These are phyloP conservation scores for Nothophoma quercina DNA, from an alignment of 2,329 filamentous ascomycete genomes.

Conservation along the genomic window DNA sequence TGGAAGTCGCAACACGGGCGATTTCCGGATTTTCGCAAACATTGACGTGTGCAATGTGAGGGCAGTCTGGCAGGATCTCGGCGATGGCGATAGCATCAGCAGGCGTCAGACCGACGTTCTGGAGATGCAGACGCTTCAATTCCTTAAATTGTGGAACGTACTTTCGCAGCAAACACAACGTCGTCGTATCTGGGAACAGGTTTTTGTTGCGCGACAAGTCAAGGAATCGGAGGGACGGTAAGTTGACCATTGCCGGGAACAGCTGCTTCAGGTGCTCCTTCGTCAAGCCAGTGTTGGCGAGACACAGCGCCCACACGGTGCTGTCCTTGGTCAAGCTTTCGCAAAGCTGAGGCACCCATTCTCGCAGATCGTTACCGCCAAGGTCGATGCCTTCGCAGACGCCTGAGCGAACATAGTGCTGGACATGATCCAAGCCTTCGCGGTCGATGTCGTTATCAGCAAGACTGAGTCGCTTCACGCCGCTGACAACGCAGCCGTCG, in stretches of 20 bases:
- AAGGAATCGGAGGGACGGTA: slow-evolving; percentile 82
- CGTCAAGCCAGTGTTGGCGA: slow-evolving; percentile 84
- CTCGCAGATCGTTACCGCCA: slow-evolving; percentile 77
- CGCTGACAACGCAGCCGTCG: slow-evolving; percentile 81
- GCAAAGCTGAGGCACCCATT: slow-evolving; percentile 56
- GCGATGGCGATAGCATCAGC: slow-evolving; percentile 91
- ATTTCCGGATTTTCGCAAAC: slow-evolving; percentile 83
- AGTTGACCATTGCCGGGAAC: slow-evolving; percentile 73
- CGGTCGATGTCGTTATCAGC: slow-evolving; percentile 81
- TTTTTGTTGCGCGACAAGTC: slow-evolving; percentile 90
- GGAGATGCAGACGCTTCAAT: slow-evolving; percentile 85
- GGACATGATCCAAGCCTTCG: slow-evolving; percentile 77
- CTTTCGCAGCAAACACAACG: slow-evolving; percentile 76
- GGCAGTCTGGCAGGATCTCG: slow-evolving; percentile 86
- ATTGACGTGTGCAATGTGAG: slow-evolving; percentile 82
- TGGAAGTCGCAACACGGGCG: slow-evolving; percentile 73
- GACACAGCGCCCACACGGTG: slow-evolving; percentile 79
- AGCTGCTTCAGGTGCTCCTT: slow-evolving; percentile 76
- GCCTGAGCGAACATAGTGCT: slow-evolving; percentile 76
- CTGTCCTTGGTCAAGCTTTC: slow-evolving; percentile 59
- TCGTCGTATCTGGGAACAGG: slow-evolving; percentile 80
- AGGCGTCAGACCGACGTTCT: slow-evolving; percentile 81
- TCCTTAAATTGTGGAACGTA: slow-evolving; percentile 81
- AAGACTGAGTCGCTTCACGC: slow-evolving; percentile 79
- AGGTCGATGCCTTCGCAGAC: slow-evolving; percentile 89